Base-by-base conservation (phyloP, 2,329 filamentous ascomycete genomes). In the Pseudocercospora vitis region DNA sequence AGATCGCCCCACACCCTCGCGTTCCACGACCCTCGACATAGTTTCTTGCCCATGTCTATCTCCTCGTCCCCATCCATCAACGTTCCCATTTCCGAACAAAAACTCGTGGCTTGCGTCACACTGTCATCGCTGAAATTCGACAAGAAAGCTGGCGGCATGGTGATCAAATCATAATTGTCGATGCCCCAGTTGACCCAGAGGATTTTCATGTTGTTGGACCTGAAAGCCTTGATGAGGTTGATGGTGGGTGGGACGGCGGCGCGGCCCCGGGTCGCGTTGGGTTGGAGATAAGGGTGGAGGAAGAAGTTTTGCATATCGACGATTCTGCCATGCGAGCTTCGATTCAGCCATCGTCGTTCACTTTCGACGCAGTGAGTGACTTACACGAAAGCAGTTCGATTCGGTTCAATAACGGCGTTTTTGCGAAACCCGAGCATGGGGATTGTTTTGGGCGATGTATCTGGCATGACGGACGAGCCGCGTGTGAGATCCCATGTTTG, bases 261-360 rank as follows among this genome's bases (percentile, higher is more conserved):
- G 9, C 65, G 56, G 9, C 66, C 66, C 11, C 54, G 53, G 8
- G 53, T 62, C 0, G 66, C 66, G 19, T 44, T 40, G 1, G 64
- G 66, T 2, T 61, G 63, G 5, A 68, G 58, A 11, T 53, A 50
- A 7, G 65, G 64, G 48, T 68, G 64, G 12, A 68, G 60, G 54
- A 67, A 68, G 59, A 63, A 68, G 56, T 68, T 68, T 45, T 68
- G 65, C 65, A 66, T 67, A 52, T 67, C 65, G 21, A 68, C 63
- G 48, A 67, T 66, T 31, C n/a, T n/a, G n/a, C n/a, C n/a, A n/a
- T n/a, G n/a, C n/a, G n/a, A n/a, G n/a, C n/a, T n/a, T n/a, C n/a
- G n/a, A n/a, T n/a, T n/a, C n/a, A n/a, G n/a, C n/a, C n/a, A n/a
- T n/a, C n/a, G n/a, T n/a, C n/a, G n/a, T n/a, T n/a, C n/a, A n/a